Evolutionary conservation across 257 asterid genomes (phyloP).

Genomic region (Phtheirospermum japonicum): DNA sequence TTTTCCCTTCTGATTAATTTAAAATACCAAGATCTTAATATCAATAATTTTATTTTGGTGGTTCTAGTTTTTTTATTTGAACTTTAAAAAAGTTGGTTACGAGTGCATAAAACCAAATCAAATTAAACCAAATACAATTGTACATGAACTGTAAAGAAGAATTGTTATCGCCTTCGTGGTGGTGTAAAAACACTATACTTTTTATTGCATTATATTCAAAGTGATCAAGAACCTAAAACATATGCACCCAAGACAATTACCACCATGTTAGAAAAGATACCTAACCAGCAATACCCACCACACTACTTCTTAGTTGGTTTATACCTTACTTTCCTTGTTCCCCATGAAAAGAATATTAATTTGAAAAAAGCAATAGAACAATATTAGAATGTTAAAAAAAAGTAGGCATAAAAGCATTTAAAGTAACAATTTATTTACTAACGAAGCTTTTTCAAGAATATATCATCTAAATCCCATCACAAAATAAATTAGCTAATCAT

Average conservation of each 20-base stretch:
- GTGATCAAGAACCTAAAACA: not conserved
- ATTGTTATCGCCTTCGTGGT: not conserved
- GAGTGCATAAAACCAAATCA: no score
- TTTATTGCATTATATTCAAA: not conserved
- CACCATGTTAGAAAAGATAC: constrained; percentile 33
- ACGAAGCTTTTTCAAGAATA: constrained; percentile 38
- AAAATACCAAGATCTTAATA: no score
- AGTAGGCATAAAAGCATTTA: constrained; percentile 41
- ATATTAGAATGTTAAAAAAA: constrained; percentile 17
- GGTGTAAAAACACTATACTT: not conserved
- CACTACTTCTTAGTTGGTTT: constrained; percentile 50
- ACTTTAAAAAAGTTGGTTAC: no score
- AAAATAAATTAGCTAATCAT: not conserved
- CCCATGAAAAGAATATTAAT: constrained; percentile 40
- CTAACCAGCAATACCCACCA: constrained; percentile 39
- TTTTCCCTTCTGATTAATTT: no score
- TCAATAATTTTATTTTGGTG: no score
- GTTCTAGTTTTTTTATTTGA: no score
- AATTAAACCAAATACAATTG: not conserved
- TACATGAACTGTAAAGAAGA: not conserved
- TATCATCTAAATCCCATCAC: constrained; percentile 17
- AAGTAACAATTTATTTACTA: constrained; percentile 39
- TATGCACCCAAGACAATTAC: not conserved
- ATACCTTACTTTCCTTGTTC: constrained; percentile 55
- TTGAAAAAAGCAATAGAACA: not conserved